Percentiles rank a stretch among this genome's conserved stretches.
These are phyloP conservation scores for Diaporthe sp. DNA, from an alignment of 2,329 filamentous ascomycete species.

Conservation along the genomic window DNA sequence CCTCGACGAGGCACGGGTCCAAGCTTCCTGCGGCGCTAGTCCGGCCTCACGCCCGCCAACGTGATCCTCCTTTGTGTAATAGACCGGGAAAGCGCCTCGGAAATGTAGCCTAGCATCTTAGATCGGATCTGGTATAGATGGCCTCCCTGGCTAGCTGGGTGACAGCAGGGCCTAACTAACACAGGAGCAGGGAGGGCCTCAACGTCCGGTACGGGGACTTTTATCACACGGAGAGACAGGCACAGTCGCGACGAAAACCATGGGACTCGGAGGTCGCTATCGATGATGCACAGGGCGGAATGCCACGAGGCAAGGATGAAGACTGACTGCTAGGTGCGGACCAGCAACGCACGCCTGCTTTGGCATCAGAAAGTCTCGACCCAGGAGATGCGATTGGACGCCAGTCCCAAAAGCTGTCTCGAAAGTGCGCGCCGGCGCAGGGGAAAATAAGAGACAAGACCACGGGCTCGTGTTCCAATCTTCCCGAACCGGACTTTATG, in stretches of 20 bases:
- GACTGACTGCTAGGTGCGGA: constrained; percentile 1
- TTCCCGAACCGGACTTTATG: constrained; percentile 8
- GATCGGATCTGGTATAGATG: constrained; percentile 31
- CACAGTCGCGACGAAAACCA: background rate
- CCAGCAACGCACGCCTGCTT: constrained; percentile 12
- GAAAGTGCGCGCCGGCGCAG: constrained; percentile 13
- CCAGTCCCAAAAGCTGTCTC: constrained; percentile 25
- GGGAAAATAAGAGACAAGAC: background rate
- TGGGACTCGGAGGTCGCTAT: constrained; percentile 1
- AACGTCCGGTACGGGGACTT: constrained; percentile 8
- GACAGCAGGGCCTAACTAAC: background rate
- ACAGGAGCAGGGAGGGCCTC: background rate
- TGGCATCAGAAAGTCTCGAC: constrained; percentile 17
- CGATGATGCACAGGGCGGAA: constrained; percentile 23
- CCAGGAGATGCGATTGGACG: constrained; percentile 27
- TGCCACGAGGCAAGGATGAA: constrained; percentile 21
- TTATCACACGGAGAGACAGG: background rate
- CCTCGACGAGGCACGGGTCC: constrained; percentile 14
- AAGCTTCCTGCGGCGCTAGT: constrained; percentile 28
- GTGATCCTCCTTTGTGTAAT: constrained; percentile 11
- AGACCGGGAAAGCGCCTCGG: constrained; percentile 22
- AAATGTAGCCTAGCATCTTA: constrained; percentile 32
- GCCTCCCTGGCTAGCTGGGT: constrained; percentile 1
- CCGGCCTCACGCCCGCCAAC: constrained; percentile 5
- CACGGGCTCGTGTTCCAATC: constrained; percentile 24